Conservation (phyloP, 257 asterid species). For the Coffea eugenioides region DNA sequence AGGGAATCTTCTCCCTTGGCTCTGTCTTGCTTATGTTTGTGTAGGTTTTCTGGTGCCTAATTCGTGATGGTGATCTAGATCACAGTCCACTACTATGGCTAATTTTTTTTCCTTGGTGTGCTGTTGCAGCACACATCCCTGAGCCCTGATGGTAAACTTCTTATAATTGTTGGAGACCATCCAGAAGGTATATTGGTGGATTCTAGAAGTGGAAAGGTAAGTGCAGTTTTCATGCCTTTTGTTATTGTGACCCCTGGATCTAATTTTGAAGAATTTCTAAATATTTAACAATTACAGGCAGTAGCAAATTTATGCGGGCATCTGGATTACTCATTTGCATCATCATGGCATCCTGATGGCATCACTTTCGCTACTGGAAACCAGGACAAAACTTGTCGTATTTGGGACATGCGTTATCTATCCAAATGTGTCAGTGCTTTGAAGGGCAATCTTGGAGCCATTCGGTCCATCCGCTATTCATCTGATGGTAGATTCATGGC, state of each 20-base stretch:
- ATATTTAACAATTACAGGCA: constrained; percentile 31
- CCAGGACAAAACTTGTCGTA: constrained; percentile 88
- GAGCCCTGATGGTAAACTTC: constrained; percentile 77
- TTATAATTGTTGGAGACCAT: constrained; percentile 83
- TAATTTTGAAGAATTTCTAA: background rate
- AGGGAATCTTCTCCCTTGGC: background rate
- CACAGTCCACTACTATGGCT: background rate
- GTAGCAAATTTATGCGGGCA: constrained; percentile 68
- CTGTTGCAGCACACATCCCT: constrained; percentile 79
- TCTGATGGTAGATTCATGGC: constrained; percentile 90
- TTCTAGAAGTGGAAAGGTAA: constrained; percentile 72
- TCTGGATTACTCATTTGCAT: constrained; percentile 83
- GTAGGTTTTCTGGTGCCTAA: background rate
- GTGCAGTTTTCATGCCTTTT: background rate
- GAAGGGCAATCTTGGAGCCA: constrained; percentile 89
- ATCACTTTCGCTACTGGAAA: constrained; percentile 86
- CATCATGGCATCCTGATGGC: constrained; percentile 94
- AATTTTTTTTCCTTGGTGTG: background rate
- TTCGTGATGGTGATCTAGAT: background rate
- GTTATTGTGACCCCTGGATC: background rate
- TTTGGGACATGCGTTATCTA: constrained; percentile 79
- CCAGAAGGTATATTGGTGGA: constrained; percentile 74
- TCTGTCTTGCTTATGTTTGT: background rate
- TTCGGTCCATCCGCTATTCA: constrained; percentile 82
- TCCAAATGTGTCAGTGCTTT: constrained; percentile 57